Base-by-base conservation (phyloP, 1,139 yeast species). In the Casaregolazyma suthepensis region DNA sequence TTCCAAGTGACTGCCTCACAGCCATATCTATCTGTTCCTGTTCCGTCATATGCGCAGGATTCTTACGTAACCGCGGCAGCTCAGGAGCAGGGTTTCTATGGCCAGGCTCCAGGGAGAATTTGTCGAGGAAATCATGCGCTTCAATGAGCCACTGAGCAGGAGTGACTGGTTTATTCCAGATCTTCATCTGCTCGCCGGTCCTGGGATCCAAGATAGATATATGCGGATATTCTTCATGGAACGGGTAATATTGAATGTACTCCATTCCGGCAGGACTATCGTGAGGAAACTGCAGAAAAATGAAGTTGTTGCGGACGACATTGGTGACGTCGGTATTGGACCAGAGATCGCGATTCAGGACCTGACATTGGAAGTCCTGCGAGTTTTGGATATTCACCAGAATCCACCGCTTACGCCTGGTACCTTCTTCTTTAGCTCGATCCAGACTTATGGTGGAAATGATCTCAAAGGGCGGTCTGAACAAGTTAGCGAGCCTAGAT, bases 271-370 rank as follows among this genome's bases (percentile, higher is more conserved):
- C 83, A 10, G 81, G 79, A 1, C 94, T 83, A 61, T 87, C 94
- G 51, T 76, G 76, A 60, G 86, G 91, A 67, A 86, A 91, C 70
- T 71, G 75, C 47, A 91, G 68, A 65, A 91, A 89, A 4, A 93
- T 70, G 63, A 94, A 94, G 65, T 85, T 77, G 40, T 80, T 82
- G 50, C 74, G 75, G 2, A 93, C 83, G 2, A 81, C 63, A 22
- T 76, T 78, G 66, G 88, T 90, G 17, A 94, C 77, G 1, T 75
- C 75, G n/a, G 71, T 62, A 54, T 85, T 78, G 20, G 95, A 82
- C 98, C 98, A 94, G 60, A 94, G 81, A 69, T 94, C 99, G 56
- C 99, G 78, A 70, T 94, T 94, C 53, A 94, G 72, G 35, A 87
- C 84, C 66, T 93, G 99, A 64, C 97, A 91, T 60, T 81, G 81